Evolutionary conservation across 1,284 basidiomycete genomes (phyloP), one percentile per base, ranked within the genome.

Genomic region (Pseudozyma flocculosa): DNA sequence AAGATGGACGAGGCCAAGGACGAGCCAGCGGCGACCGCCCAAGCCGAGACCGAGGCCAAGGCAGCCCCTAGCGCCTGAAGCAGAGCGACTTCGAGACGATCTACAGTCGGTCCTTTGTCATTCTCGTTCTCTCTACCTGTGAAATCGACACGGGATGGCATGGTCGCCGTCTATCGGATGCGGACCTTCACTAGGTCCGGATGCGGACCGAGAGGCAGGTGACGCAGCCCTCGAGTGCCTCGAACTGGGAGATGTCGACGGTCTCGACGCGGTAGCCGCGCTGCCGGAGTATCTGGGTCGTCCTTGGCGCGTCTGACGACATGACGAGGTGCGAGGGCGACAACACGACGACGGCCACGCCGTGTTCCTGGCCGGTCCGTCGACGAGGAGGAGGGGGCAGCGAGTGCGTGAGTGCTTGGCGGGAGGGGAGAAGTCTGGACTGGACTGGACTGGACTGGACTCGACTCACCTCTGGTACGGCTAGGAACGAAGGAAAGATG

Each of bases 201-300:
- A 61, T 19, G 7, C 57, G 38, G 10, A 61, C 54, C n/a, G 53
- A 56, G 30, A 61, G 42, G 47, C 57, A 61, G 2, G 57, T 61
- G 18, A 50, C 46, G 38, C 58, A 61, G 17, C 58, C 58, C 40
- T 61, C 58, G 4, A 61, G 44, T 11, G 29, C 42, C 30, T 62
- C 57, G n/a, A 60, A 62, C 50, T 62, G 40, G 14, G 34, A 19
- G 18, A 62, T 50, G 36, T 50, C 46, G 17, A 43, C 44, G 5
- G 43, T 60, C n/a, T 41, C 30, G 4, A 62, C 45, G 11, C 54
- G 23, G 40, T 52, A 50, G 8, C 57, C 60, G n/a, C 34, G 40
- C 4, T n/a, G 15, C 4, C 42, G 23, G n/a, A 62, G 37, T 19
- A 62, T 10, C 32, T 48, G 43, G 13, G 38, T 24, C 18, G 56